Evolutionary conservation across 179 eudicot genomes (phyloP), one percentile per base, ranked within the genome.

Genomic region (Silene vulgaris): DNA sequence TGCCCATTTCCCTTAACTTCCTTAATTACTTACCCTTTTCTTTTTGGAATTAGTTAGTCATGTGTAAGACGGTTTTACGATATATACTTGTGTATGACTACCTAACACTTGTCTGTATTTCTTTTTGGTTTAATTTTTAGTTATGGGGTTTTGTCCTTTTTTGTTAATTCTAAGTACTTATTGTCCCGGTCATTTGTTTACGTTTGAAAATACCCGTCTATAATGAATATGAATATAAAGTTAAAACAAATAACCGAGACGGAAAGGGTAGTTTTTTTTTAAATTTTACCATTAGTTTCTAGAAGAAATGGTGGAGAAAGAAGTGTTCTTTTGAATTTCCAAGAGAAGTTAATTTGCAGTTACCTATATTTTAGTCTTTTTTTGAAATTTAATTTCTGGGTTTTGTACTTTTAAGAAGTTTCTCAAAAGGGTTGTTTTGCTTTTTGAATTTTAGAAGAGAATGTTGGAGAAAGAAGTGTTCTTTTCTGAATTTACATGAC

Each of bases 291-390:
- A n/a, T 9, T 45, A 45, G 8, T 13, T 69, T 43, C 19, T 69
- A 43, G 59, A 21, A 69, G 73, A 69, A 43, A 40, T 40, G 72
- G 29, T 69, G 56, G 8, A 66, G 35, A 52, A 21, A 48, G 21
- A 48, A 48, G 60, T 71, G 62, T 48, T 71, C 19, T 71, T 50
- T 26, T 69, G 30, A 50, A 29, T 69, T 69, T 69, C 12, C 59
- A 37, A n/a, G 14, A 35, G 26, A 23, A 23, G 45, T 69, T 50
- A 40, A 17, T 69, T 43, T 11, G 8, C 8, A 28, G 23, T 65
- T 50, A 2, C 19, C 52, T 50, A 0, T 9, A 16, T 7, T 16
- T 17, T 56, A 1, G 59, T 48, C 35, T 17, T 16, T 20, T 30
- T 8, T 19, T 21, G 3, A 71, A 54, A 66, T 30, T 66, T 16